Conservation (phyloP, 106 monocot species). For the Dioscorea alata region DNA sequence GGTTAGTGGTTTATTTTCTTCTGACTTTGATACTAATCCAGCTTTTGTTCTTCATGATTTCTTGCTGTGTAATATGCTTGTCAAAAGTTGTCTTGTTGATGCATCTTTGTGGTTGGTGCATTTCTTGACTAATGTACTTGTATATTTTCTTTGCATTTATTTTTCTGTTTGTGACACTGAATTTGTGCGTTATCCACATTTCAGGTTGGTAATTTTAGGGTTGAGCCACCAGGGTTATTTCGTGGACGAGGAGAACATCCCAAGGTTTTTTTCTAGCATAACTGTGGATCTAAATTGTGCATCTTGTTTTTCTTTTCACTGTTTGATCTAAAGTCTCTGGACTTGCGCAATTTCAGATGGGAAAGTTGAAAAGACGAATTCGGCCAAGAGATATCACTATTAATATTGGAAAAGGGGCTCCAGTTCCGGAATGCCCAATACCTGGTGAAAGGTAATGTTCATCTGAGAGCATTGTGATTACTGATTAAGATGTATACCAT, state of each 20-base stretch:
- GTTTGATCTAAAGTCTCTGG: too few relatives aligned
- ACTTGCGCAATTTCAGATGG: slow-evolving; percentile 51
- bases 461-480: too few relatives aligned
- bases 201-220: slow-evolving; percentile 98
- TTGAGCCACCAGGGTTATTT: slow-evolving; percentile 95
- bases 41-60: too few relatives aligned
- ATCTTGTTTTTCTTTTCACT: too few relatives aligned
- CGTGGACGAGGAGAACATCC: slow-evolving; percentile 99
- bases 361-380: slow-evolving; percentile 88
- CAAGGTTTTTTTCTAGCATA: slow-evolving; percentile 40
- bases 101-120: too few relatives aligned
- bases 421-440: slow-evolving; percentile 88
- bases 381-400: slow-evolving; percentile 87
- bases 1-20: slow-evolving; percentile 16
- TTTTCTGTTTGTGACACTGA: background rate
- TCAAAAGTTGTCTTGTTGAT: too few relatives aligned
- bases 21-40: too few relatives aligned
- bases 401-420: slow-evolving; percentile 80
- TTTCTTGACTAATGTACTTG: too few relatives aligned
- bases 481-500: too few relatives aligned
- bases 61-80: too few relatives aligned
- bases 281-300: too few relatives aligned
- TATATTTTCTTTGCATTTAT: too few relatives aligned
- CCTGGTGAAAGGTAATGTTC: slow-evolving; percentile 69
- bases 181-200: slow-evolving; percentile 1